Percentiles rank a stretch among this genome's conserved stretches.
These are phyloP conservation scores for Silene noctiflora DNA, from an alignment of 179 eudicot species.

Conservation along the genomic window DNA sequence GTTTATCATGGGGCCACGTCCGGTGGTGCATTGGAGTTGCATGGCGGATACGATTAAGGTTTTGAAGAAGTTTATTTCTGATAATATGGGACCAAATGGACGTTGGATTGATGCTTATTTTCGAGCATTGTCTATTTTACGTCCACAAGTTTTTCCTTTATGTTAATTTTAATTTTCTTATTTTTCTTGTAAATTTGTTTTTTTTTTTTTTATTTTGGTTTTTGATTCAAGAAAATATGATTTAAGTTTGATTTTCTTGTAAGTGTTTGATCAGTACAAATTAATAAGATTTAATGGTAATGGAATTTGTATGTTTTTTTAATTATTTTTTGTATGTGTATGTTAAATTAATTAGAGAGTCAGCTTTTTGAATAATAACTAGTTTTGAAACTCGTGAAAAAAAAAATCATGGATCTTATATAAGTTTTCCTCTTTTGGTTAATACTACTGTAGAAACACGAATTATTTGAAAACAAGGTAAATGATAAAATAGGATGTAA, in stretches of 20 bases:
- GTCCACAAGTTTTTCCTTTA: slow-evolving; percentile 63
- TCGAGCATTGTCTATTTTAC: slow-evolving; percentile 53
- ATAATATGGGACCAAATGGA: slow-evolving; percentile 44
- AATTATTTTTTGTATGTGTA: neutral
- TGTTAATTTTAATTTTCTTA: slow-evolving; percentile 27
- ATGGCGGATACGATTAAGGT: slow-evolving; percentile 42
- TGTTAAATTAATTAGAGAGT: too few relatives aligned
- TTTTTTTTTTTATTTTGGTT: neutral
- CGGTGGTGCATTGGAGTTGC: slow-evolving; percentile 51
- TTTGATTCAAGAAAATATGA: neutral
- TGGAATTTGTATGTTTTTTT: neutral
- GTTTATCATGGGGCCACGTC: slow-evolving; percentile 41
- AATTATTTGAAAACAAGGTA: too few relatives aligned
- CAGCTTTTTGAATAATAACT: too few relatives aligned
- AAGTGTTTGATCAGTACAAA: neutral
- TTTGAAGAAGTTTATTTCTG: slow-evolving; percentile 44
- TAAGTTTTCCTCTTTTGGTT: too few relatives aligned
- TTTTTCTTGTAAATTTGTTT: neutral
- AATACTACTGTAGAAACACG: too few relatives aligned
- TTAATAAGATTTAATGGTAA: too few relatives aligned
- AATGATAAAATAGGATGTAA: too few relatives aligned
- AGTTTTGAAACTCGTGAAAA: too few relatives aligned
- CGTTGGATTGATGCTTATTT: slow-evolving; percentile 45
- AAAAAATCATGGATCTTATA: too few relatives aligned
- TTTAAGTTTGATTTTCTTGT: neutral